phyloP scores from a whole-genome alignment of 164 flowering plant species.

The Kingdonia uniflora region DNA sequence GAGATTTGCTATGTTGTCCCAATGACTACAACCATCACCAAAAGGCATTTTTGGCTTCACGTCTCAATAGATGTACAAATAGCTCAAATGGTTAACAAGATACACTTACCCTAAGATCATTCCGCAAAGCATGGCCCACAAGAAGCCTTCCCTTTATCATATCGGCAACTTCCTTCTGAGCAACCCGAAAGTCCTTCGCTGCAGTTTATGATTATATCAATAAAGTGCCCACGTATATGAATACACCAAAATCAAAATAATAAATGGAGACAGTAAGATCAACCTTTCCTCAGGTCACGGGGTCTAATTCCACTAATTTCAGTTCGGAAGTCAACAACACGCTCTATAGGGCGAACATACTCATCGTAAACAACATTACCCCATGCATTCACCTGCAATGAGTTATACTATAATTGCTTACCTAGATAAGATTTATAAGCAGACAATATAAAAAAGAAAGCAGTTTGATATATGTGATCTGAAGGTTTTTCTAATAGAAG shows the following conservation, averaged over 20 bases:
- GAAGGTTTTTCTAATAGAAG: too few relatives aligned
- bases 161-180: slow-evolving; percentile 73
- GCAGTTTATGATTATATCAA: slow-evolving; percentile 16
- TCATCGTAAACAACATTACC: slow-evolving; percentile 91
- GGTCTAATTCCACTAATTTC: slow-evolving; percentile 88
- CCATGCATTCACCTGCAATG: slow-evolving; percentile 75
- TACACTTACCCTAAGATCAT: slow-evolving; percentile 69
- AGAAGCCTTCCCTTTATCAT: slow-evolving; percentile 71
- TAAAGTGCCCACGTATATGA: slow-evolving; percentile 5
- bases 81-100: slow-evolving; percentile 2
- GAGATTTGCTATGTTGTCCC: too few relatives aligned
- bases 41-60: not conserved
- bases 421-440: not conserved
- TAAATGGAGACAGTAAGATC: slow-evolving; percentile 1
- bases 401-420: slow-evolving; percentile 4
- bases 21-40: too few relatives aligned
- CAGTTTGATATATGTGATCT: too few relatives aligned
- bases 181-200: slow-evolving; percentile 69
- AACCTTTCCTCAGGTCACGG: slow-evolving; percentile 73
- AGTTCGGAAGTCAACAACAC: slow-evolving; percentile 83
- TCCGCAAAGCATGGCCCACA: slow-evolving; percentile 87
- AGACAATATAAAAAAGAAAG: too few relatives aligned
- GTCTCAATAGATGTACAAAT: not conserved
- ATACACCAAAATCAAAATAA: not conserved
- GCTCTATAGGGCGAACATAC: slow-evolving; percentile 78